Evolutionary conservation across 169 alveolate genomes (phyloP).

Genomic region (Plasmodium gonderi): DNA sequence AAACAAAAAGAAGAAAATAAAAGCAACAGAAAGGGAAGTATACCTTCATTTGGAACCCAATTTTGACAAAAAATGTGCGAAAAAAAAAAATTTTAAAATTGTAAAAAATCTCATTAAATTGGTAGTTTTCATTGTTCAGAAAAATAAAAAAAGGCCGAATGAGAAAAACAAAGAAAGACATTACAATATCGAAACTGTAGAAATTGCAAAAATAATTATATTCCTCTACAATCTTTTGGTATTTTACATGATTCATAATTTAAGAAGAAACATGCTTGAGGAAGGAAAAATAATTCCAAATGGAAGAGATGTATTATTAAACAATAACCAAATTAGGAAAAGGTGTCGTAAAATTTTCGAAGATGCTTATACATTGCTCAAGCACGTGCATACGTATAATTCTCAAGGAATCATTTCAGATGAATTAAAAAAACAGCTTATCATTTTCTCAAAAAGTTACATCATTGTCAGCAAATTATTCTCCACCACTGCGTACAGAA

Average conservation of each 20-base stretch:
- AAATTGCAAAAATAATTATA: not conserved
- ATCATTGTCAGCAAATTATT: not conserved
- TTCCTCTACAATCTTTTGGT: constrained; percentile 29
- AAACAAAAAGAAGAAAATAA: constrained; percentile 3
- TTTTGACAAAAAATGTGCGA: constrained; percentile 1
- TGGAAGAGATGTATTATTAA: too few species aligned
- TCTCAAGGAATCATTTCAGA: not conserved
- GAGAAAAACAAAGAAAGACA: not conserved
- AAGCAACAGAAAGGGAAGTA: not conserved
- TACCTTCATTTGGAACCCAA: not conserved
- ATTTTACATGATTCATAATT: constrained; percentile 13
- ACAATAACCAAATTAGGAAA: constrained; percentile 13
- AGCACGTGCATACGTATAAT: not conserved
- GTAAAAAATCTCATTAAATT: constrained; percentile 25
- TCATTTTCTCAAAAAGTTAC: constrained; percentile 17
- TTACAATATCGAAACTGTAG: not conserved
- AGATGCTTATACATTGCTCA: not conserved
- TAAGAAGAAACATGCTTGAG: not conserved
- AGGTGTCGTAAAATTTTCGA: not conserved
- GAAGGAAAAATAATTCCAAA: not conserved
- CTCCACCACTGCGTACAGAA: not conserved
- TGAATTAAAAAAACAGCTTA: not conserved
- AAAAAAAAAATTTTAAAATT: constrained; percentile 29
- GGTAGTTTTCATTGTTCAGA: not conserved
- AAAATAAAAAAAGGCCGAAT: not conserved